These are phyloP conservation scores for Chlorella sp. DNA, from an alignment of 139 green algal species.

Conservation along the genomic window DNA sequence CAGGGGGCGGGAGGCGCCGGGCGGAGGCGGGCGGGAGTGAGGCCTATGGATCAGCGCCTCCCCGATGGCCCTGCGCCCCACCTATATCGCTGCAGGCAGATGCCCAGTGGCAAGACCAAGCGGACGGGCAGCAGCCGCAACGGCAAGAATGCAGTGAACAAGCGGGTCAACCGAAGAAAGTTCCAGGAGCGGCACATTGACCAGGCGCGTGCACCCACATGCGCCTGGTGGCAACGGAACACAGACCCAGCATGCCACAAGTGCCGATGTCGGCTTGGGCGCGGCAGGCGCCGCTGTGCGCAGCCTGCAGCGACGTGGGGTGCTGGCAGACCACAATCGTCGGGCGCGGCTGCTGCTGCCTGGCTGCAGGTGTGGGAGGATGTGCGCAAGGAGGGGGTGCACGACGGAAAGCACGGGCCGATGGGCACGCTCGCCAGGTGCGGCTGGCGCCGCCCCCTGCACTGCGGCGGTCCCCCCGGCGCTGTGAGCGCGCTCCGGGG, in stretches of 20 bases:
- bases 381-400: slow-evolving; percentile 57
- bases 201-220: slow-evolving; percentile 65
- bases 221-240: too few species aligned
- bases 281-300: too few species aligned
- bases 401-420: slow-evolving; percentile 63
- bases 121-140: too few species aligned
- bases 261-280: background rate
- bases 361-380: slow-evolving; percentile 78
- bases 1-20: too few species aligned
- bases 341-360: background rate
- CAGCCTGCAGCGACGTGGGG: background rate
- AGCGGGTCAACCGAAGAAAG: slow-evolving; percentile 42
- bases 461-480: background rate
- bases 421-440: slow-evolving; percentile 61
- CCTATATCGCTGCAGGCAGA: too few species aligned
- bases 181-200: slow-evolving; percentile 73
- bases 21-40: too few species aligned
- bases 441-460: background rate
- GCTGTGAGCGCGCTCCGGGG: background rate
- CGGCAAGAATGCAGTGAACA: slow-evolving; percentile 36
- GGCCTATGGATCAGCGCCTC: too few species aligned
- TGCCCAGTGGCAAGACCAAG: too few species aligned
- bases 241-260: background rate
- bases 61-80: too few species aligned
- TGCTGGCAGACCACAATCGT: background rate